Evolutionary conservation across 306 rosid species (phyloP).

Genomic region (Purshia tridentata): DNA sequence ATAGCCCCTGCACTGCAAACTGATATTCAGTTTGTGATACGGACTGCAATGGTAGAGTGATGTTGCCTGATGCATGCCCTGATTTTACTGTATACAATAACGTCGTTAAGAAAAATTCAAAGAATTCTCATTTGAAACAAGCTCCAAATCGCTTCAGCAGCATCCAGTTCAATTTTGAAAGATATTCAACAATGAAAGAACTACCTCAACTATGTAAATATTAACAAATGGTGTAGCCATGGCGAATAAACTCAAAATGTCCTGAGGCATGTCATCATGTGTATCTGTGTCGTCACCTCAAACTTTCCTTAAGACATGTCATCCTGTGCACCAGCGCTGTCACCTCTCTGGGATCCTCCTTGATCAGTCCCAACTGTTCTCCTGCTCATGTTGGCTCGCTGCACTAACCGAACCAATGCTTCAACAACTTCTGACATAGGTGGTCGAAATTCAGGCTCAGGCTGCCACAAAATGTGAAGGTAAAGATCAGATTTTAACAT

Average conservation of each 20-base stretch:
- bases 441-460: slow-evolving; percentile 98
- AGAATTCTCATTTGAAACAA: slow-evolving; percentile 5
- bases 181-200: slow-evolving; percentile 26
- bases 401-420: slow-evolving; percentile 84
- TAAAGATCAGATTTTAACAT: slow-evolving; percentile 6
- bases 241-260: slow-evolving; percentile 22
- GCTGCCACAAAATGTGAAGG: slow-evolving; percentile 46
- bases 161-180: slow-evolving; percentile 33
- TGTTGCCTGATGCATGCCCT: background rate
- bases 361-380: slow-evolving; percentile 80
- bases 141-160: slow-evolving; percentile 7
- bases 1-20: background rate
- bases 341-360: slow-evolving; percentile 59
- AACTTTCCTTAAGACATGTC: slow-evolving; percentile 34
- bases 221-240: slow-evolving; percentile 29
- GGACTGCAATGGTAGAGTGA: background rate
- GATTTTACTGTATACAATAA: background rate
- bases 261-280: slow-evolving; percentile 14
- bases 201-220: slow-evolving; percentile 33
- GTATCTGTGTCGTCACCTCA: background rate
- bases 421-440: slow-evolving; percentile 99
- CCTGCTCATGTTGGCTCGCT: slow-evolving; percentile 97
- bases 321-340: slow-evolving; percentile 42
- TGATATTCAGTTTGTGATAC: background rate
- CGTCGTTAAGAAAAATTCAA: background rate